These are phyloP conservation scores for Ophiostoma sp. DNA, from an alignment of 2,329 filamentous ascomycete species.

Conservation along the genomic window DNA sequence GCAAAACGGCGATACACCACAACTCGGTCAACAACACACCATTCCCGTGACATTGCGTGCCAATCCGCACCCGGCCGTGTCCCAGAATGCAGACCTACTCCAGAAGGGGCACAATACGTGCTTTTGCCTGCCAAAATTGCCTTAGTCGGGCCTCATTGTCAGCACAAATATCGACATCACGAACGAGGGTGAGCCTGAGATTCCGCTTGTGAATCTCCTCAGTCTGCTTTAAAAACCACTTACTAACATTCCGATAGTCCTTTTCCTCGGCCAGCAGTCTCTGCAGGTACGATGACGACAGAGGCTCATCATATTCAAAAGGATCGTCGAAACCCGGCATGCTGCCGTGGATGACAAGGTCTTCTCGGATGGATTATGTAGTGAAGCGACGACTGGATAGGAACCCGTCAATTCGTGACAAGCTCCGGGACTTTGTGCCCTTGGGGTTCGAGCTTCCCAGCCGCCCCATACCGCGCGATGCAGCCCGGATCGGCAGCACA, in stretches of 20 bases:
- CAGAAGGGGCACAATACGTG: conserved; percentile 16
- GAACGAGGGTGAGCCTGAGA: not conserved
- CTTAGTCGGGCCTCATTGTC: not conserved
- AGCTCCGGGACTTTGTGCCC: conserved; percentile 40
- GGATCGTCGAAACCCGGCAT: not conserved
- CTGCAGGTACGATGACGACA: not conserved
- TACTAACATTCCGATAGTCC: not conserved
- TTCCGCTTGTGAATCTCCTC: not conserved
- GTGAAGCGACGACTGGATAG: not conserved
- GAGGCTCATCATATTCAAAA: not conserved
- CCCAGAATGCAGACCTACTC: conserved; percentile 21
- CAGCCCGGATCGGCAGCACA: conserved; percentile 33
- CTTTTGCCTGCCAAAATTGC: conserved; percentile 9
- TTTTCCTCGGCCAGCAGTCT: not conserved
- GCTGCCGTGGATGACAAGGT: not conserved
- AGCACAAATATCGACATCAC: not conserved
- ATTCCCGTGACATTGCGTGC: not conserved
- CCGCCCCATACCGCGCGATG: conserved; percentile 31
- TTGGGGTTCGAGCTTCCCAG: not conserved
- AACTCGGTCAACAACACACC: not conserved
- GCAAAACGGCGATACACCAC: not conserved
- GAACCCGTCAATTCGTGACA: conserved; percentile 40
- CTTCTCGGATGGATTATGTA: not conserved
- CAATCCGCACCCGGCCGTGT: not conserved
- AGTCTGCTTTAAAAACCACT: not conserved